Percentiles rank a stretch among this genome's conserved stretches.
These are phyloP conservation scores for Clarireedia homoeocarpa DNA, from an alignment of 2,329 filamentous ascomycete genomes.

Conservation along the genomic window DNA sequence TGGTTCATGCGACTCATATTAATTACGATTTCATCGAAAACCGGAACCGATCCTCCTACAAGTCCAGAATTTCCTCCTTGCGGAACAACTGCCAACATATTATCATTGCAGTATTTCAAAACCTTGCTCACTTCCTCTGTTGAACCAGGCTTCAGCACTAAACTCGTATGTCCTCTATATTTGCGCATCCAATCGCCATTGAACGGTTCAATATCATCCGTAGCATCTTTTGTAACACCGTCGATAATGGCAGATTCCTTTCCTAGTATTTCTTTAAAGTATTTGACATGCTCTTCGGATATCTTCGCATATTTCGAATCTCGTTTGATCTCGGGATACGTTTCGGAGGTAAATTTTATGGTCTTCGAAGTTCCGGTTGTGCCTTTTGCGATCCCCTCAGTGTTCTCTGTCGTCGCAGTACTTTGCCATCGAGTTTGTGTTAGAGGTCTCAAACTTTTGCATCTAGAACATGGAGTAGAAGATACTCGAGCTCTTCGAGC, in stretches of 20 bases:
- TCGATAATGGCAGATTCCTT: constrained; percentile 75
- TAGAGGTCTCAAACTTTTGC: constrained; percentile 17
- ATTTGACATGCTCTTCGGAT: constrained; percentile 69
- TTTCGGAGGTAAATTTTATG: constrained; percentile 75
- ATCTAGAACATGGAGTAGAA: constrained; percentile 3
- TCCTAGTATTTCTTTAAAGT: constrained; percentile 76
- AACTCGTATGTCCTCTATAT: constrained; percentile 80
- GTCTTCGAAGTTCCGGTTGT: constrained; percentile 31
- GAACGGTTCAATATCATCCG: constrained; percentile 80
- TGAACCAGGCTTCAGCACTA: constrained; percentile 78
- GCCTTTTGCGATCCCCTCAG: constrained; percentile 22
- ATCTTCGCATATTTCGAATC: constrained; percentile 68
- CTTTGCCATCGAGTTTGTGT: constrained; percentile 25
- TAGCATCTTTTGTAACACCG: constrained; percentile 64
- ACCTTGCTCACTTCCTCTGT: constrained; percentile 88
- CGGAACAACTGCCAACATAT: constrained; percentile 85
- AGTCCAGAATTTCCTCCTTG: constrained; percentile 96
- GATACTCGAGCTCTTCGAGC: constrained; percentile 22
- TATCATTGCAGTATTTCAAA: constrained; percentile 89
- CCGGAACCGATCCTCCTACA: constrained; percentile 89
- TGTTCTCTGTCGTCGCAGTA: constrained; percentile 25
- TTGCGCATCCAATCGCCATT: constrained; percentile 99
- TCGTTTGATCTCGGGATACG: constrained; percentile 76
- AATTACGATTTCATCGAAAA: constrained; percentile 97
- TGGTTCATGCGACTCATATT: constrained; percentile 85